Conservation (phyloP, 192 early-diverging fungal genomes). For the Phycomyces nitens region DNA sequence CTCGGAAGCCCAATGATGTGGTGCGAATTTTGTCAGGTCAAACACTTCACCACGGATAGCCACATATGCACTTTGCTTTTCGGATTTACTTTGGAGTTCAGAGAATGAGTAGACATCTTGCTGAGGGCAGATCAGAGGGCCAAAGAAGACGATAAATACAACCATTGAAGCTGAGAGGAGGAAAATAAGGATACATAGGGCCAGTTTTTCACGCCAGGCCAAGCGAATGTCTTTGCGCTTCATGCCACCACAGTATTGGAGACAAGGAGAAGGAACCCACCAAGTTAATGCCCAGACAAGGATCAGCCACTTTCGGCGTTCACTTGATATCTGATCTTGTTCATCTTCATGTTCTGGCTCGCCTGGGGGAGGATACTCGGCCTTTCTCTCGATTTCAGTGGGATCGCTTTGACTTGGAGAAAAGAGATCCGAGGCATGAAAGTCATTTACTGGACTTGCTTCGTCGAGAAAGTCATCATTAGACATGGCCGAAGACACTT, state of each 20-base stretch:
- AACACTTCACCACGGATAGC: slow-evolving; percentile 81
- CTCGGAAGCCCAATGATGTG: slow-evolving; percentile 48
- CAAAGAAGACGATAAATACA: slow-evolving; percentile 80
- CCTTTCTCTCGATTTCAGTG: not conserved
- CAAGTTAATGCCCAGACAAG: slow-evolving; percentile 76
- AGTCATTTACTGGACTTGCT: slow-evolving; percentile 7
- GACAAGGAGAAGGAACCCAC: slow-evolving; percentile 74
- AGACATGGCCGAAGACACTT: slow-evolving; percentile 25
- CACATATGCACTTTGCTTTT: slow-evolving; percentile 54
- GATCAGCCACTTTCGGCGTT: slow-evolving; percentile 79
- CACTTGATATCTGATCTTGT: slow-evolving; percentile 40
- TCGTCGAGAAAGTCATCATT: slow-evolving; percentile 28
- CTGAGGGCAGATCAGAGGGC: slow-evolving; percentile 70
- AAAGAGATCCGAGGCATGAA: slow-evolving; percentile 13
- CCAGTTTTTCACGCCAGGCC: slow-evolving; percentile 98
- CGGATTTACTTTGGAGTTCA: slow-evolving; percentile 44
- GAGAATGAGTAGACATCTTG: slow-evolving; percentile 68
- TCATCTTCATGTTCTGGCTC: slow-evolving; percentile 34
- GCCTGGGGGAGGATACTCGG: slow-evolving; percentile 6
- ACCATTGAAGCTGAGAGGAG: slow-evolving; percentile 78
- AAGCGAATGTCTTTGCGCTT: slow-evolving; percentile 73
- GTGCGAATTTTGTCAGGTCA: slow-evolving; percentile 64
- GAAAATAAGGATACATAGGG: slow-evolving; percentile 83
- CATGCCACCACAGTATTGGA: slow-evolving; percentile 77
- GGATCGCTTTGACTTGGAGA: slow-evolving; percentile 10